Conservation (phyloP, 306 rosid species). For the Malus fusca region DNA sequence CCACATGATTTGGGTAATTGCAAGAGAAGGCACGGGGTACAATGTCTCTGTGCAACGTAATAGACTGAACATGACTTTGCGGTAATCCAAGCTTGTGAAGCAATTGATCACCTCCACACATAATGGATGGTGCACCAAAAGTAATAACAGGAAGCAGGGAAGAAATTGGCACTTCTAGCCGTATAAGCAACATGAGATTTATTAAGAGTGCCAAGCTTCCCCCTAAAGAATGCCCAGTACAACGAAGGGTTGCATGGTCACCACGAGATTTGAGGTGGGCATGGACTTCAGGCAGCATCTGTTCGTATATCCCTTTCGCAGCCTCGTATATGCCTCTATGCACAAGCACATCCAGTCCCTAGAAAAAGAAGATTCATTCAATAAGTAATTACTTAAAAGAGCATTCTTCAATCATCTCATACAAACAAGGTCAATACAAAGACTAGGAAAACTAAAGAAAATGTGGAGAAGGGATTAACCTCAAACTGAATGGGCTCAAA, state of each 20-base stretch:
- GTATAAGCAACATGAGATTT: slow-evolving; percentile 81
- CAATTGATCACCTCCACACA: slow-evolving; percentile 86
- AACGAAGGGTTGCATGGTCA: slow-evolving; percentile 60
- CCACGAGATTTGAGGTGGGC: slow-evolving; percentile 60
- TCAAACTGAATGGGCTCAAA: slow-evolving; percentile 87
- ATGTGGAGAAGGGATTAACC: slow-evolving; percentile 30
- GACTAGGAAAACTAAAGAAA: background rate
- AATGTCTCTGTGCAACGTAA: slow-evolving; percentile 87
- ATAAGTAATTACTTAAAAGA: background rate
- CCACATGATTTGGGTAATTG: slow-evolving; percentile 78
- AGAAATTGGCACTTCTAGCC: slow-evolving; percentile 59
- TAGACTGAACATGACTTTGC: slow-evolving; percentile 63
- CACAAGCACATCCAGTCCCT: slow-evolving; percentile 79
- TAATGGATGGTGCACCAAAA: slow-evolving; percentile 82
- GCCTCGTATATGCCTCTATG: slow-evolving; percentile 98
- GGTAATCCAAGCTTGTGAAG: slow-evolving; percentile 73
- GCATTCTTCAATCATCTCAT: background rate
- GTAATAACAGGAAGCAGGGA: slow-evolving; percentile 89
- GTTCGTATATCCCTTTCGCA: slow-evolving; percentile 84
- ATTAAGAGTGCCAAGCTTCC: slow-evolving; percentile 88
- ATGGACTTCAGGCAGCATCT: slow-evolving; percentile 78
- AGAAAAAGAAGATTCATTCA: background rate
- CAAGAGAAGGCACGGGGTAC: slow-evolving; percentile 96
- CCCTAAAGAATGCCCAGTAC: slow-evolving; percentile 95
- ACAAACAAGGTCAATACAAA: background rate